These are phyloP conservation scores for Annulohypoxylon truncatum DNA, from an alignment of 2,329 filamentous ascomycete species.

Conservation along the genomic window DNA sequence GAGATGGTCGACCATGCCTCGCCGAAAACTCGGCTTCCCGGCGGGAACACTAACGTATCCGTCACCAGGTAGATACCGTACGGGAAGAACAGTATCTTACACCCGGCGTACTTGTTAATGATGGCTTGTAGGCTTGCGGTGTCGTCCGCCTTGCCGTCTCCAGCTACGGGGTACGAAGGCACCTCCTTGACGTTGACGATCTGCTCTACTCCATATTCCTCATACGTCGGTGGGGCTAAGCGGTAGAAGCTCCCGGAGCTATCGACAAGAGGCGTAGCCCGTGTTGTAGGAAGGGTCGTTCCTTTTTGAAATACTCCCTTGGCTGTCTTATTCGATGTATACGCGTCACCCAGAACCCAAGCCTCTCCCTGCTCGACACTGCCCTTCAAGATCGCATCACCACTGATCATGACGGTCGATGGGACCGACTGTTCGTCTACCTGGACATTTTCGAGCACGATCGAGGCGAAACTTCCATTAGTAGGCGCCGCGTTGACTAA, in stretches of 20 bases:
- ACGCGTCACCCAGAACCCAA: constrained; percentile 29
- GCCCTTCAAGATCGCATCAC: constrained; percentile 41
- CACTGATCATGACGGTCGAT: constrained; percentile 58
- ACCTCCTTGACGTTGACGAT: constrained; percentile 61
- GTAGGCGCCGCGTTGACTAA: constrained; percentile 48
- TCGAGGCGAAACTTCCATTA: constrained; percentile 47
- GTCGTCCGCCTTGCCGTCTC: constrained; percentile 56
- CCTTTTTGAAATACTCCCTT: constrained; percentile 42
- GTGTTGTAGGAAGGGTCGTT: constrained; percentile 47
- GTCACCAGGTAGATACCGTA: constrained; percentile 59
- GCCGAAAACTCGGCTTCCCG: constrained; percentile 64
- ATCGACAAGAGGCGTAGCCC: constrained; percentile 48
- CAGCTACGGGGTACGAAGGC: constrained; percentile 52
- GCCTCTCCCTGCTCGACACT: constrained; percentile 18
- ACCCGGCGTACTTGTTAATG: constrained; percentile 47
- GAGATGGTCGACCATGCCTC: constrained; percentile 65
- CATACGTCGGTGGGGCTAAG: constrained; percentile 56
- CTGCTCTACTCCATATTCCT: constrained; percentile 54
- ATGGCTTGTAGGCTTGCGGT: constrained; percentile 49
- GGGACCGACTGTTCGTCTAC: constrained; percentile 54
- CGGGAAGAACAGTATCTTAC: constrained; percentile 57
- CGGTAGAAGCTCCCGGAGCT: constrained; percentile 54
- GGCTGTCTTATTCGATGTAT: not conserved
- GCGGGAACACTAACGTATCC: constrained; percentile 59
- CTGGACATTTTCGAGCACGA: constrained; percentile 49